Base-by-base conservation (phyloP, 805 yeast genomes). In the Cyberlindnera americana region DNA sequence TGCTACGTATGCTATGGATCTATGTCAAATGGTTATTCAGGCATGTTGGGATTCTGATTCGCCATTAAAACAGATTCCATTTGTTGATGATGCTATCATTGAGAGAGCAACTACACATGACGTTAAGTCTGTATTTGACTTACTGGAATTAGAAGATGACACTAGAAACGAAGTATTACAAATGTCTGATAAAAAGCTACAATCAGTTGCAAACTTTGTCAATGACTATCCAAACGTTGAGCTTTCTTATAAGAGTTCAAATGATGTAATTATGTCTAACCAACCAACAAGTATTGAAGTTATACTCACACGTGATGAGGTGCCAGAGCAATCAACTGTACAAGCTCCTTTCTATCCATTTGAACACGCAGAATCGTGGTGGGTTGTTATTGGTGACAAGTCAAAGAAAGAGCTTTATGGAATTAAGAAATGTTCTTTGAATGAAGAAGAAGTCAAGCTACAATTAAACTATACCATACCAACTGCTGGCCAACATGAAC, bases 211-310 rank as follows among this genome's bases (percentile, higher is more conserved):
- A 0, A 77, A 77, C 14, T 93, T 91, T 67, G 95, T 89, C 38
- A 93, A 93, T 61, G 77, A 74, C 46, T 93, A 84, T 60, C 99
- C 99, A 12, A 85, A 84, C 55, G 68, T 93, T 39, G 97, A 91
- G 46, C 54, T 82, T 10, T 65, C 74, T 3, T 81, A 78, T 52
- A 68, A 71, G 24, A 37, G 71, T 16, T 48, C 62, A 17, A 54
- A 61, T 1, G 64, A 67, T 10, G 62, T 67, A 0, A 46, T 77
- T n/a, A 52, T 60, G 4, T 73, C 75, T 0, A 71, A 74, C 32
- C 78, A 75, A 46, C 68, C 75, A 1, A 66, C 69, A 15, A 61
- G 53, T 10, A 65, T 88, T 6, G 49, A 52, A 1, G 68, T 85
- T 3, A 68, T 65, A 0, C 54, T 84, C 4, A 71, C 73, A 6